Evolutionary conservation across 768 basidiomycete species (phyloP), one percentile per base, ranked within the genome.

Genomic region (Russula virescens): DNA sequence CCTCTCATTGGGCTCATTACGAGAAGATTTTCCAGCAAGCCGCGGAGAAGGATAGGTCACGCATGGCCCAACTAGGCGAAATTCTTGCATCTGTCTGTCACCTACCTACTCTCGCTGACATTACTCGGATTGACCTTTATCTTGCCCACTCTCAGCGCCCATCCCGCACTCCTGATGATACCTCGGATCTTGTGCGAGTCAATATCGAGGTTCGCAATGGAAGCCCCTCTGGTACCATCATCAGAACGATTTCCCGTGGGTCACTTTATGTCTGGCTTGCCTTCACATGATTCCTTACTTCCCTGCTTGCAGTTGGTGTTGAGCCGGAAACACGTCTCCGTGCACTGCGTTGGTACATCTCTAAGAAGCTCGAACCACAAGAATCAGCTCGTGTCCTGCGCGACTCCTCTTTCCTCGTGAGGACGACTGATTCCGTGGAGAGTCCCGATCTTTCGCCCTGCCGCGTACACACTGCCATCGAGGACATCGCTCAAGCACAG

Each of bases 321-420:
- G 63, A 64, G 26, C 58, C 52, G 8, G 63, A 55, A 55, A 64
- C 63, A 1, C 63, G 63, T 47, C 58, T 64, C 34, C 63, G 63
- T 46, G 63, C 63, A 1, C 38, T 64, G 47, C 51, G 63, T n/a
- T 64, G 63, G 63, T 59, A 64, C 46, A 64, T 64, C 31, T 64
- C 63, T n/a, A 64, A 50, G 34, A 46, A 47, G 6, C 40, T 64
- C n/a, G 58, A 19, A 18, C 58, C 58, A 38, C 58, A 60, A 46
- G 58, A 55, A 18, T 64, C 63, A 2, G 42, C 63, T 7, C 63
- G 63, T 18, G 47, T 50, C 19, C 28, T 64, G 10, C 63, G 63
- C 23, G 40, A 60, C 31, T 64, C 63, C 42, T 28, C 63, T 14
- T 64, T 64, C 53, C 23, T 60, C 26, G 28, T 60, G 31, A 55